These are phyloP conservation scores for Chytriomyces sp. DNA, from an alignment of 192 early-diverging fungal species.

Conservation along the genomic window DNA sequence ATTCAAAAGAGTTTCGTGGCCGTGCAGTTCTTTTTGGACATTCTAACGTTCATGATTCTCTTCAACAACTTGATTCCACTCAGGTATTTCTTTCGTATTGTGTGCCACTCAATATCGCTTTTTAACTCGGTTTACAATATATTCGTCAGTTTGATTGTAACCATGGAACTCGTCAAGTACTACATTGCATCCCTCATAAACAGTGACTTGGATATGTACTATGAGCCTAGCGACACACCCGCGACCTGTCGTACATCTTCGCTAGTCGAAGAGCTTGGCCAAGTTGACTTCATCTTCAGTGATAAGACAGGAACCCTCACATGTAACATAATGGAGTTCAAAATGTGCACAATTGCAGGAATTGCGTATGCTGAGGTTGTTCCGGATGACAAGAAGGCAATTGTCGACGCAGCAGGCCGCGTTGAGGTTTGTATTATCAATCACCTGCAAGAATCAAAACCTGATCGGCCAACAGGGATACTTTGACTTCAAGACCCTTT, in stretches of 20 bases:
- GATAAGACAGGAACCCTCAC: conserved; percentile 82
- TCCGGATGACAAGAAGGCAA: conserved; percentile 83
- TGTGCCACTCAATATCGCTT: neutral
- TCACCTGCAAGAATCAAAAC: neutral
- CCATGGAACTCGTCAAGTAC: conserved; percentile 98
- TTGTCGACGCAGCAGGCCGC: conserved; percentile 63
- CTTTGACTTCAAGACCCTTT: conserved; percentile 41
- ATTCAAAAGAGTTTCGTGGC: conserved; percentile 9
- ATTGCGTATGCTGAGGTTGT: conserved; percentile 85
- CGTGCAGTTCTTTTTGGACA: conserved; percentile 75
- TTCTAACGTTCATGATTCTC: conserved; percentile 95
- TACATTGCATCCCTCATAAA: conserved; percentile 90
- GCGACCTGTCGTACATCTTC: conserved; percentile 91
- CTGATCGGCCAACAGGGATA: conserved; percentile 41
- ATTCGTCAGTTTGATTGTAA: conserved; percentile 85
- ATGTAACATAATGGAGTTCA: conserved; percentile 63
- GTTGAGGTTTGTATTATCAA: conserved; percentile 45
- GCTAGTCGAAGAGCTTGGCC: conserved; percentile 97
- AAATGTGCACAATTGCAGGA: conserved; percentile 85
- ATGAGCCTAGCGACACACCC: conserved; percentile 90
- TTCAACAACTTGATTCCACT: conserved; percentile 99
- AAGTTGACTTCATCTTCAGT: conserved; percentile 94
- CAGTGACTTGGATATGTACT: conserved; percentile 95
- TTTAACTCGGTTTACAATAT: no score
- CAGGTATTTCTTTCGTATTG: conserved; percentile 46